Percentiles rank a stretch among this genome's conserved stretches.
These are phyloP conservation scores for Choanephora cucurbitarum DNA, from an alignment of 371 early-diverging fungal species.

Conservation along the genomic window DNA sequence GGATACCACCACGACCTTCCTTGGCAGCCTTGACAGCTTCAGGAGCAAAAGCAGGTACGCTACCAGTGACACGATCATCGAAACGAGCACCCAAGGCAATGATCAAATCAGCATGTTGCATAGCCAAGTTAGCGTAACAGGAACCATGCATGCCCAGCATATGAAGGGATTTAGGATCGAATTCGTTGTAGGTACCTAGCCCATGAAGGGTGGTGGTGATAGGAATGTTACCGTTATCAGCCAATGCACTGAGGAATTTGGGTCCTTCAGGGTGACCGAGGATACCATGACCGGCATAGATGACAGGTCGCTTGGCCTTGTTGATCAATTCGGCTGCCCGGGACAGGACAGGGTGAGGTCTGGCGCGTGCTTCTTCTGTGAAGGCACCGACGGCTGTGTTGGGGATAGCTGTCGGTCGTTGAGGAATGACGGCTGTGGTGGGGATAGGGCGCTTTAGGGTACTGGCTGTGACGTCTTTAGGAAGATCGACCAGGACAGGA, in stretches of 20 bases:
- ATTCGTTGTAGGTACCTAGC: conserved; percentile 91
- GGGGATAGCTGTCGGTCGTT: conserved; percentile 56
- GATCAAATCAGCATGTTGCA: conserved; percentile 94
- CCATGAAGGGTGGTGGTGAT: conserved; percentile 95
- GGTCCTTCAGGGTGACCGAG: conserved; percentile 84
- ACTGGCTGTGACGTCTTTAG: conserved; percentile 96
- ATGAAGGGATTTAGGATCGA: conserved; percentile 85
- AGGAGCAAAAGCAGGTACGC: conserved; percentile 84
- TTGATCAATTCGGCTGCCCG: conserved; percentile 86
- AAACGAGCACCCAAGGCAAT: conserved; percentile 97
- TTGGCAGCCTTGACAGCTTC: conserved; percentile 87
- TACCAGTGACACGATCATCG: conserved; percentile 98
- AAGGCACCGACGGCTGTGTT: conserved; percentile 52
- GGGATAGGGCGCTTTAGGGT: conserved; percentile 84
- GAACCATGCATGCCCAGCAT: conserved; percentile 99
- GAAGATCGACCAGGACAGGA: conserved; percentile 96
- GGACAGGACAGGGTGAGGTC: conserved; percentile 53
- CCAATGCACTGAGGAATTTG: conserved; percentile 74
- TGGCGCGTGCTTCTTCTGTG: conserved; percentile 45
- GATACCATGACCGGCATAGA: conserved; percentile 95
- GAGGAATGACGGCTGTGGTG: conserved; percentile 66
- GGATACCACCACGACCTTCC: conserved; percentile 91
- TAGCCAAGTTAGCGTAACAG: conserved; percentile 95
- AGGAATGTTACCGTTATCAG: conserved; percentile 87
- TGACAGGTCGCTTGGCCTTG: conserved; percentile 86